A percentile compares a stretch with the other conserved stretches of the same genome.
Conservation (phyloP, 1,284 basidiomycete species). For the Macrocystidia cucumis region DNA sequence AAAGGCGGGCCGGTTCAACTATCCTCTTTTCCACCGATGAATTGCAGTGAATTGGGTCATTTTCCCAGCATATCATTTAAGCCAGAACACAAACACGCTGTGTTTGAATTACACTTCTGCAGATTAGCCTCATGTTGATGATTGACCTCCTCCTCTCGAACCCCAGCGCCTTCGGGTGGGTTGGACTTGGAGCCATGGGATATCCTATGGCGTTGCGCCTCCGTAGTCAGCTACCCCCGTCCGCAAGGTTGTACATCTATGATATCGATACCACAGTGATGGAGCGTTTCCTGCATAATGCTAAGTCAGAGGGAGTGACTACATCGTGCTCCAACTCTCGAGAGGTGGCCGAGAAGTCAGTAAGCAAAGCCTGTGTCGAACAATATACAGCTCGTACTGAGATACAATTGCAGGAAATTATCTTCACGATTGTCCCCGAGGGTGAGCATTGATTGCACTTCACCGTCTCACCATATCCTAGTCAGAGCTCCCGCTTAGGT, state of each 20-base stretch:
- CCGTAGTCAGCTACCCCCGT: slow-evolving; percentile 18
- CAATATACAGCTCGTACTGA: background rate
- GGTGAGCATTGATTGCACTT: slow-evolving; percentile 13
- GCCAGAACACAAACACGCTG: too few species aligned
- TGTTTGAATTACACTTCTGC: too few species aligned
- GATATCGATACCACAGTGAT: slow-evolving; percentile 21
- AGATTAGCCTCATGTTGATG: slow-evolving; percentile 1
- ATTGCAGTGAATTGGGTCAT: too few species aligned
- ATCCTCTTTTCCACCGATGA: too few species aligned
- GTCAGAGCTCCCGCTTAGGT: slow-evolving; percentile 15
- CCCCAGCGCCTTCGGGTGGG: slow-evolving; percentile 25
- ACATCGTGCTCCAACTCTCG: slow-evolving; percentile 16
- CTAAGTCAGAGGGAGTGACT: slow-evolving; percentile 13
- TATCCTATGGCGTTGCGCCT: slow-evolving; percentile 31
- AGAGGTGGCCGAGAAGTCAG: slow-evolving; percentile 27
- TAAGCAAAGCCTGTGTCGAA: slow-evolving; percentile 12
- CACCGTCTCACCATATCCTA: background rate
- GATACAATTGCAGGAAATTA: slow-evolving; percentile 19
- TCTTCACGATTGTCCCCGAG: slow-evolving; percentile 32
- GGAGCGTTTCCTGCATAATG: slow-evolving; percentile 17
- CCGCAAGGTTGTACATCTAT: slow-evolving; percentile 21
- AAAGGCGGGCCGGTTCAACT: too few species aligned
- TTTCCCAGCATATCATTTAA: too few species aligned
- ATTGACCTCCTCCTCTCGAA: slow-evolving; percentile 11
- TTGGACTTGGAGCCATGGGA: slow-evolving; percentile 33